Evolutionary conservation across 225 moss, liverwort and hornwort genomes (phyloP).

Genomic region (Climacium dendroides): DNA sequence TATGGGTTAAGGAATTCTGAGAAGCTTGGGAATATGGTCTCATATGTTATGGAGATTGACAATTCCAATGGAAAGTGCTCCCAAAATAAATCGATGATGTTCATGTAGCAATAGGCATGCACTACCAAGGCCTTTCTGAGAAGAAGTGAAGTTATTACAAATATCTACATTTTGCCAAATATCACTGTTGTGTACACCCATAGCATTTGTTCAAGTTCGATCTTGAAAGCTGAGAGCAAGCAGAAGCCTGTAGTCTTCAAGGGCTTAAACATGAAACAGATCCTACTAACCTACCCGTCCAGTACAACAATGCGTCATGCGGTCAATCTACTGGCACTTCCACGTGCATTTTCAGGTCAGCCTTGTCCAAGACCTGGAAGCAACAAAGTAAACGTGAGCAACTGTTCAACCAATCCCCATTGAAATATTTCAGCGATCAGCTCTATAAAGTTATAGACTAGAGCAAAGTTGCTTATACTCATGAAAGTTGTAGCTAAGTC

Average conservation of each 20-base stretch:
- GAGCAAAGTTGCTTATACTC: neutral
- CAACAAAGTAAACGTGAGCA: neutral
- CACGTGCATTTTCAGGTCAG: conserved; percentile 86
- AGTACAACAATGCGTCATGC: neutral
- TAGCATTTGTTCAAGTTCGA: neutral
- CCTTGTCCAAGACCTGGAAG: conserved; percentile 65
- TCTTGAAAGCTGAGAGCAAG: neutral
- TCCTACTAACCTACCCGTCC: neutral
- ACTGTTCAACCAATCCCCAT: neutral
- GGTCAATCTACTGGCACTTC: conserved; percentile 79
- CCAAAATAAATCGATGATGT: too few relatives aligned
- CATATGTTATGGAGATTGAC: neutral
- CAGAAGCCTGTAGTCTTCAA: neutral
- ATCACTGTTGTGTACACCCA: neutral
- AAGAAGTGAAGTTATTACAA: neutral
- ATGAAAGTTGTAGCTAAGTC: neutral
- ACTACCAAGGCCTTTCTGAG: neutral
- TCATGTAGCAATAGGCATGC: neutral
- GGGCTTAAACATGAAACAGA: neutral
- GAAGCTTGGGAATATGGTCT: neutral
- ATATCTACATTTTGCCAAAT: neutral
- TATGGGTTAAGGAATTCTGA: neutral
- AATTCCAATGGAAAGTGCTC: neutral
- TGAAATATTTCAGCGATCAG: neutral
- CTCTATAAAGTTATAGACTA: neutral